Percentiles rank a stretch among this genome's conserved stretches.
These are phyloP conservation scores for Stenogyne calaminthoides DNA, from an alignment of 305 asterid species.

Conservation along the genomic window DNA sequence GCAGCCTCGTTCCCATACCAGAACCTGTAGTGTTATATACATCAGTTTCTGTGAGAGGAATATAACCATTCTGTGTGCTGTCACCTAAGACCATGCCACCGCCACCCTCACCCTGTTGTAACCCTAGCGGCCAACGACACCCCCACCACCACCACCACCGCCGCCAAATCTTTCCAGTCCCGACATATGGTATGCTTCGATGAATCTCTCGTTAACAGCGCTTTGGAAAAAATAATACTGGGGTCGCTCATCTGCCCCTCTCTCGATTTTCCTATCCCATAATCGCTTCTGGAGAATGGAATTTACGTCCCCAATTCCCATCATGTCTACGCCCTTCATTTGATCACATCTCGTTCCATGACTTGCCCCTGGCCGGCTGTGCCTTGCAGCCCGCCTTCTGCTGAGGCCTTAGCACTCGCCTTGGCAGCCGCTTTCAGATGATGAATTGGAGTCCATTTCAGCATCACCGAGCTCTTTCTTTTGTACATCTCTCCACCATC, in stretches of 20 bases:
- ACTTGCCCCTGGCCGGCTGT: constrained; percentile 43
- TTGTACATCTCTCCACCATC: constrained; percentile 97
- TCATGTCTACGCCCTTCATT: constrained; percentile 45
- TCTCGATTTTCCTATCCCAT: constrained; percentile 36
- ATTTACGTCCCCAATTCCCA: constrained; percentile 44
- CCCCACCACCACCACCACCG: constrained; percentile 34
- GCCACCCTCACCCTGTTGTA: constrained; percentile 71
- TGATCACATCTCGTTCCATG: constrained; percentile 47
- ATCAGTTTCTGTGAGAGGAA: constrained; percentile 49
- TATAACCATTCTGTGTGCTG: constrained; percentile 41
- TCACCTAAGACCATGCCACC: constrained; percentile 45
- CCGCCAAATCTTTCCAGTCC: constrained; percentile 63
- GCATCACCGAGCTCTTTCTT: constrained; percentile 71
- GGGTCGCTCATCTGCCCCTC: constrained; percentile 25
- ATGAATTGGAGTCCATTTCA: constrained; percentile 65
- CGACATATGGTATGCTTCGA: constrained; percentile 51
- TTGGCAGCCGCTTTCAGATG: constrained; percentile 49
- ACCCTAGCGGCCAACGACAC: constrained; percentile 76
- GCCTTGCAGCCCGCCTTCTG: constrained; percentile 47
- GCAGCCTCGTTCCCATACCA: constrained; percentile 47
- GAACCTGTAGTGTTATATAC: constrained; percentile 43
- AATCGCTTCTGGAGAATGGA: constrained; percentile 36
- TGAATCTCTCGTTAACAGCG: constrained; percentile 38
- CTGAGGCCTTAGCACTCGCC: constrained; percentile 40
- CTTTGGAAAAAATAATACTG: constrained; percentile 28